A percentile compares a stretch with the other conserved stretches of the same genome.
Evolutionary conservation across 2,329 filamentous ascomycete species (phyloP).

Genomic region (Epichloe bromicola): DNA sequence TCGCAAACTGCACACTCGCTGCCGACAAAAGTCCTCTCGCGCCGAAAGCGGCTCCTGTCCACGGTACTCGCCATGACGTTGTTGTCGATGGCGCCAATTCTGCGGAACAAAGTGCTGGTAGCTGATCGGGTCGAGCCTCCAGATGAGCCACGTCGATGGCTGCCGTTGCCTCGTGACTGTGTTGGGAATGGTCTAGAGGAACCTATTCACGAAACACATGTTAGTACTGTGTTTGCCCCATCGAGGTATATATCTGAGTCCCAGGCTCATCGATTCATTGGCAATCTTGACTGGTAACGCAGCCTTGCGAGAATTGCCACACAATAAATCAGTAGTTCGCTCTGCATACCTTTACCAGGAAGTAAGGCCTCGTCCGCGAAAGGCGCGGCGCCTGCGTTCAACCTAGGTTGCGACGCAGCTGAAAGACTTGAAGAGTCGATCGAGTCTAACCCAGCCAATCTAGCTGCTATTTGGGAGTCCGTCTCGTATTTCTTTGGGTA

Average conservation of each 20-base stretch:
- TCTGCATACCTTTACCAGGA: slow-evolving; percentile 4
- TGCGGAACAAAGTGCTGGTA: slow-evolving; percentile 18
- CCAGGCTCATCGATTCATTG: too few species aligned
- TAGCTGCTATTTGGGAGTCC: slow-evolving; percentile 1
- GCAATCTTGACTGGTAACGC: neutral
- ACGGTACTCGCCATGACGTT: slow-evolving; percentile 34
- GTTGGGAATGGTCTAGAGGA: slow-evolving; percentile 12
- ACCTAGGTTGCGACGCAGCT: neutral
- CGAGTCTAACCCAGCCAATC: neutral
- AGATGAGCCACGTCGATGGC: slow-evolving; percentile 20
- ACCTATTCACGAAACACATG: neutral
- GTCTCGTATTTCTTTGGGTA: slow-evolving; percentile 4
- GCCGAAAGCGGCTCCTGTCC: slow-evolving; percentile 64
- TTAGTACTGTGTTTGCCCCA: too few species aligned
- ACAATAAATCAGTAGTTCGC: neutral
- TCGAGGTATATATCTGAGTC: too few species aligned
- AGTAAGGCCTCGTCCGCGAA: slow-evolving; percentile 1
- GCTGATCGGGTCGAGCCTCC: slow-evolving; percentile 21
- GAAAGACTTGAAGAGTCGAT: slow-evolving; percentile 1
- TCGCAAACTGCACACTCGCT: slow-evolving; percentile 93
- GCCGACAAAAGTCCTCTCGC: slow-evolving; percentile 90
- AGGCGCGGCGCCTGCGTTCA: slow-evolving; percentile 1
- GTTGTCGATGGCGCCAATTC: slow-evolving; percentile 26
- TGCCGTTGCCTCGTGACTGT: slow-evolving; percentile 14
- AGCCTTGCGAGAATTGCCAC: neutral